phyloP scores from a whole-genome alignment of 129 eudicot species.

The Saussurea involucrata region DNA sequence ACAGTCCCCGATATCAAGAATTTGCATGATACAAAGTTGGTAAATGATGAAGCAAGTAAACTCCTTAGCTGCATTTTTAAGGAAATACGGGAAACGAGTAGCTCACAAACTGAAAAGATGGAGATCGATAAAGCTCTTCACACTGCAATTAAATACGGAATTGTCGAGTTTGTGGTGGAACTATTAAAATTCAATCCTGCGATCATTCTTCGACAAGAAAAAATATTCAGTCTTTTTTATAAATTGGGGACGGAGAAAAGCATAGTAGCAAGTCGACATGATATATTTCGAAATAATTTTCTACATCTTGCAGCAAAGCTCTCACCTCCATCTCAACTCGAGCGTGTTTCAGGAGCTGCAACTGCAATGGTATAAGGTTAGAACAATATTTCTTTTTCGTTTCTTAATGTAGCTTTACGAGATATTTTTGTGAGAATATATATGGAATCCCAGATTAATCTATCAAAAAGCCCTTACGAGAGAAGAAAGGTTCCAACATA shows the following conservation, averaged over 20 bases:
- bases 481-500: background rate
- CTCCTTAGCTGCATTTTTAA: slow-evolving; percentile 37
- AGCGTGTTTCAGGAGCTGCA: slow-evolving; percentile 58
- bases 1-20: slow-evolving; percentile 43
- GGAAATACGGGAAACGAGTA: slow-evolving; percentile 17
- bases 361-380: slow-evolving; percentile 54
- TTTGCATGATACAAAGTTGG: slow-evolving; percentile 40
- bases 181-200: slow-evolving; percentile 44
- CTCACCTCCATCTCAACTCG: slow-evolving; percentile 48
- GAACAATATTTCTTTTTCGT: background rate
- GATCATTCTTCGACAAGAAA: slow-evolving; percentile 44
- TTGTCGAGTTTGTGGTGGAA: slow-evolving; percentile 35
- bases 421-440: background rate
- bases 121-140: slow-evolving; percentile 41
- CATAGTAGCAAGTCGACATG: slow-evolving; percentile 47
- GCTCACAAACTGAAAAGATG: slow-evolving; percentile 26
- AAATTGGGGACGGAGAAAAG: slow-evolving; percentile 39
- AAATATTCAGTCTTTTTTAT: slow-evolving; percentile 40
- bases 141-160: slow-evolving; percentile 47
- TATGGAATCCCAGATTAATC: background rate
- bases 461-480: background rate
- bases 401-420: background rate
- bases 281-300: slow-evolving; percentile 44
- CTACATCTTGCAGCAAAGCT: slow-evolving; percentile 54
- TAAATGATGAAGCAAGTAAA: slow-evolving; percentile 39